Evolutionary conservation across 192 early-diverging fungal species (phyloP).

Genomic region (Chytriomyces confervae): DNA sequence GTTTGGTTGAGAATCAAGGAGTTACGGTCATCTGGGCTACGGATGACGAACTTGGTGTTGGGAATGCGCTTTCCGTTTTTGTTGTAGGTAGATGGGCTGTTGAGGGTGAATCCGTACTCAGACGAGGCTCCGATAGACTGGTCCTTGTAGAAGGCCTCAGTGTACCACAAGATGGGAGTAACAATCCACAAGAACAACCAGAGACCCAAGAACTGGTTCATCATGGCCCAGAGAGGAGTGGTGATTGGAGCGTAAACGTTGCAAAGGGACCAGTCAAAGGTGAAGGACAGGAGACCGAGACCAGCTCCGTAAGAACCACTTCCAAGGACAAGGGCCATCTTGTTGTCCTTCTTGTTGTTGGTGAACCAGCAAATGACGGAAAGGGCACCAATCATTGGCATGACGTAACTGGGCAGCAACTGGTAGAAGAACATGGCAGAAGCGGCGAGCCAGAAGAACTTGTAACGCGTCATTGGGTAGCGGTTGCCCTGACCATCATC

Average conservation of each 20-base stretch:
- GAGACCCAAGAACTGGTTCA: slow-evolving; percentile 12
- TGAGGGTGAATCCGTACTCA: slow-evolving; percentile 1
- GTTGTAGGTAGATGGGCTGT: slow-evolving; percentile 5
- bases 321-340: background rate
- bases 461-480: slow-evolving; percentile 52
- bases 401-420: slow-evolving; percentile 46
- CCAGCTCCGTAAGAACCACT: slow-evolving; percentile 47
- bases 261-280: slow-evolving; percentile 65
- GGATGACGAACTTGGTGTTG: slow-evolving; percentile 17
- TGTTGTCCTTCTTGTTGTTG: background rate
- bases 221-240: slow-evolving; percentile 3
- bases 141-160: slow-evolving; percentile 30
- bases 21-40: background rate
- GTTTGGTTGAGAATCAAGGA: slow-evolving; percentile 7
- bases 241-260: slow-evolving; percentile 17
- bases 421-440: slow-evolving; percentile 58
- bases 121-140: slow-evolving; percentile 7
- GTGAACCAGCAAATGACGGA: slow-evolving; percentile 28
- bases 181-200: slow-evolving; percentile 27
- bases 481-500: background rate
- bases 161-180: slow-evolving; percentile 36
- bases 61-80: background rate
- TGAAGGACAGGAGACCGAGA: slow-evolving; percentile 59
- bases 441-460: slow-evolving; percentile 66
- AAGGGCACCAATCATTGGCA: slow-evolving; percentile 22